A percentile compares a stretch with the other conserved stretches of the same genome.
Evolutionary conservation across 1,139 yeast genomes (phyloP).

Genomic region (Lodderomyces theae): DNA sequence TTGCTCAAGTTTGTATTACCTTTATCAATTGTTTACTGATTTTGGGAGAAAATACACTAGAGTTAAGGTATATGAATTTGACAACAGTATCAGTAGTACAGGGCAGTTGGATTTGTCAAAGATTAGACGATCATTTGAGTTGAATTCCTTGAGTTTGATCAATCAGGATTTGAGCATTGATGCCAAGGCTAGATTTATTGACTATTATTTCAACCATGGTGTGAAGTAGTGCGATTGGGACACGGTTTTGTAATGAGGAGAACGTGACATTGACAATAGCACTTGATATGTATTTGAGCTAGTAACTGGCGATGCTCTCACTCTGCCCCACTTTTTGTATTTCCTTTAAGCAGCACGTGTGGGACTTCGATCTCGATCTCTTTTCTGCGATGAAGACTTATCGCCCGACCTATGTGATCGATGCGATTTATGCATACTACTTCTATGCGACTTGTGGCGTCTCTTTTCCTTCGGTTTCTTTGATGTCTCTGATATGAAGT

Average conservation of each 20-base stretch:
- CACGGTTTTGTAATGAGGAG: too few relatives aligned
- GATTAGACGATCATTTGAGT: conserved; percentile 26
- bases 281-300: too few relatives aligned
- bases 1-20: conserved; percentile 19
- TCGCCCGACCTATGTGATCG: conserved; percentile 1
- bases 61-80: conserved; percentile 25
- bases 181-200: conserved; percentile 32
- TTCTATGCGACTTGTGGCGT: conserved; percentile 4
- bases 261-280: too few relatives aligned
- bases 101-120: conserved; percentile 10
- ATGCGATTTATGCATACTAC: conserved; percentile 9
- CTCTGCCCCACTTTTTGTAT: conserved; percentile 2
- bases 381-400: conserved; percentile 1
- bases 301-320: too few relatives aligned
- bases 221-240: too few relatives aligned
- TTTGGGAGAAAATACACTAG: conserved; percentile 19
- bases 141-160: conserved; percentile 29
- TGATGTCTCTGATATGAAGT: conserved; percentile 11
- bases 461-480: conserved; percentile 9
- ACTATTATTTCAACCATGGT: conserved; percentile 27
- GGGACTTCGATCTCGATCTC: conserved; percentile 1
- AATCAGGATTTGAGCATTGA: conserved; percentile 25
- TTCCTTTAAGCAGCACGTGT: conserved; percentile 9
- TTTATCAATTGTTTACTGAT: conserved; percentile 26
- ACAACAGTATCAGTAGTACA: not conserved